Evolutionary conservation across 208 protist species (phyloP).

Genomic region (Trypanosoma cruzi): DNA sequence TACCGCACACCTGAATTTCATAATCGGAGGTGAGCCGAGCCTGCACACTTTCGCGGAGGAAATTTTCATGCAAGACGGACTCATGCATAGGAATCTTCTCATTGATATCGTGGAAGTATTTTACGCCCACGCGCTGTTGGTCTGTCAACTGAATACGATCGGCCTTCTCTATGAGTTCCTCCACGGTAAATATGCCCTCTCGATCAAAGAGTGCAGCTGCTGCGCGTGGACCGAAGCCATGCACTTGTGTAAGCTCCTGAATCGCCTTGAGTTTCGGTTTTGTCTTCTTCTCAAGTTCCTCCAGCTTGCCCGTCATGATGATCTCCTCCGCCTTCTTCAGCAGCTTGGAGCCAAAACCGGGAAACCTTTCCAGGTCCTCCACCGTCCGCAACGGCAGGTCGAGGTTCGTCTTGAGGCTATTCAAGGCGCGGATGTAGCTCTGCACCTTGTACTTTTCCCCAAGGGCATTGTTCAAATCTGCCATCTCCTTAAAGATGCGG

Average conservation of each 20-base stretch:
- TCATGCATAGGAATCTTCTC: conserved; percentile 93
- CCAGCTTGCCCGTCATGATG: conserved; percentile 84
- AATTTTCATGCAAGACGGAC: conserved; percentile 86
- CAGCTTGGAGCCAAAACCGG: conserved; percentile 82
- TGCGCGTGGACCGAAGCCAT: conserved; percentile 86
- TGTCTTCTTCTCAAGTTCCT: conserved; percentile 90
- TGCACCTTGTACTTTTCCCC: conserved; percentile 90
- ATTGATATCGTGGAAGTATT: conserved; percentile 93
- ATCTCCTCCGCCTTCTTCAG: conserved; percentile 92
- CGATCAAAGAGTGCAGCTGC: conserved; percentile 86
- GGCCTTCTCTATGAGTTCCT: conserved; percentile 85
- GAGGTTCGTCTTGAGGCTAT: conserved; percentile 86
- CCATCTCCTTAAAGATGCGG: conserved; percentile 91
- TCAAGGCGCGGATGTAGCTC: conserved; percentile 81
- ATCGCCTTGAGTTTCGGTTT: conserved; percentile 91
- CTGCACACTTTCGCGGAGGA: conserved; percentile 58
- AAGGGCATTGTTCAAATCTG: conserved; percentile 86
- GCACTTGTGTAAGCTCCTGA: conserved; percentile 86
- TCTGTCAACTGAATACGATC: conserved; percentile 79
- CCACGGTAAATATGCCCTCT: conserved; percentile 89
- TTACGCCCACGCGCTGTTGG: conserved; percentile 84
- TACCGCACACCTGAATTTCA: conserved; percentile 85
- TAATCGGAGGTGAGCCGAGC: conserved; percentile 71
- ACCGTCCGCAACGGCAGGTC: conserved; percentile 77
- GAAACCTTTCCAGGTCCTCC: conserved; percentile 67